These are phyloP conservation scores for Symbiodinium pilosum DNA, from an alignment of 73 alveolate genomes.

Conservation along the genomic window DNA sequence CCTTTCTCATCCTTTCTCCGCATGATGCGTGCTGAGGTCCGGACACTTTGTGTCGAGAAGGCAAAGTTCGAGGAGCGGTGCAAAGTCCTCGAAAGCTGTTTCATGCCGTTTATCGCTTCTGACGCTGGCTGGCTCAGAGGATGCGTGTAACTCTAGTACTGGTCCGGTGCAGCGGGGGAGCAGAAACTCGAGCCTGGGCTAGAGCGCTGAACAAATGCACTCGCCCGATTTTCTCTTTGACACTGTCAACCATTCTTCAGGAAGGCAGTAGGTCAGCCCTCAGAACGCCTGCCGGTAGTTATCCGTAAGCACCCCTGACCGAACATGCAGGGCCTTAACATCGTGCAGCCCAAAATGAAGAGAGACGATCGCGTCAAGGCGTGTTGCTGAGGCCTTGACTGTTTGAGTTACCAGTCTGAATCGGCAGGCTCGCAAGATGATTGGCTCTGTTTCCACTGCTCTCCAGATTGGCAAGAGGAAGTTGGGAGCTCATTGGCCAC, in stretches of 20 bases:
- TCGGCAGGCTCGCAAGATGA: conserved; percentile 10
- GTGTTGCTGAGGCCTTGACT: neutral
- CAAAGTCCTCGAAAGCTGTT: too few species aligned
- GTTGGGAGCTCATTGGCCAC: neutral
- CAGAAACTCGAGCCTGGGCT: too few species aligned
- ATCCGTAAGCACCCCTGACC: neutral
- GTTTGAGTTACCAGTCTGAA: neutral
- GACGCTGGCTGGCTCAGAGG: too few species aligned
- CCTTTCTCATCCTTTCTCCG: neutral
- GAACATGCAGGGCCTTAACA: neutral
- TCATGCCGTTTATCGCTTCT: too few species aligned
- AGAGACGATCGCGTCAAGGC: neutral
- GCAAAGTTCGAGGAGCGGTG: neutral
- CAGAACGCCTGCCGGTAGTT: neutral
- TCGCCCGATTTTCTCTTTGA: too few species aligned
- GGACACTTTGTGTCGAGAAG: neutral
- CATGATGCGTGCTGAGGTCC: neutral
- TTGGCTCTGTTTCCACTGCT: neutral
- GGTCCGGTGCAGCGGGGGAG: too few species aligned
- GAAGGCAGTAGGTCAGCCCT: too few species aligned
- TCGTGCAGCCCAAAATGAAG: neutral
- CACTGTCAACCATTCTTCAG: too few species aligned
- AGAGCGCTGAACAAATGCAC: too few species aligned
- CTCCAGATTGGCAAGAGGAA: neutral
- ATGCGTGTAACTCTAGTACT: too few species aligned